Evolutionary conservation across 176 grass and related monocot genomes (phyloP).

Genomic region (Pharus latifolius): DNA sequence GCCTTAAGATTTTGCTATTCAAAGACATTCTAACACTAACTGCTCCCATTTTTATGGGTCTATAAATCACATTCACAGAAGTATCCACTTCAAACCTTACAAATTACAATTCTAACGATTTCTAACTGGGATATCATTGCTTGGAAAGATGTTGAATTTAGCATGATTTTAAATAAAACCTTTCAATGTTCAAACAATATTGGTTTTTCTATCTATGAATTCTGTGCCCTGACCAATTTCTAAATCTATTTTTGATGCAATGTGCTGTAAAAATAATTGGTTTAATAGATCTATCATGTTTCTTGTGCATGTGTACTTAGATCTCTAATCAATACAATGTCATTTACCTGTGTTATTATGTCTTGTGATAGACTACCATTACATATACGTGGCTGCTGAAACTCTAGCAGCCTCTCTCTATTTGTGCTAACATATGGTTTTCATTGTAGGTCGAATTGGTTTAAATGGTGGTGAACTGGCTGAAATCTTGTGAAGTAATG

Average conservation of each 20-base stretch:
- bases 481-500: conserved; percentile 1
- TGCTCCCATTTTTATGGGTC: not conserved
- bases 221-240: not conserved
- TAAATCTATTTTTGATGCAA: not conserved
- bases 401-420: not conserved
- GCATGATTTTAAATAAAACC: no score
- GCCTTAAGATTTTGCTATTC: not conserved
- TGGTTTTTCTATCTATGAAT: not conserved
- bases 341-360: not conserved
- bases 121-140: no score
- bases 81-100: not conserved
- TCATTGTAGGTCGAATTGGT: conserved; percentile 16
- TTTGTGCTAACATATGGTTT: conserved; percentile 9
- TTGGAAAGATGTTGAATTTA: no score
- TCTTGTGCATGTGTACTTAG: not conserved
- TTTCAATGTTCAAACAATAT: no score
- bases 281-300: not conserved
- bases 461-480: not conserved
- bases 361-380: not conserved
- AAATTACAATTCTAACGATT: not conserved
- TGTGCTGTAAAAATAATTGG: not conserved
- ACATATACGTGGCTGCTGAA: not conserved
- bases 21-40: no score
- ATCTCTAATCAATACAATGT: not conserved
- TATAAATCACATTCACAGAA: not conserved